Base-by-base conservation (phyloP, 129 eudicot genomes). In the Chrysanthemum makinoi region DNA sequence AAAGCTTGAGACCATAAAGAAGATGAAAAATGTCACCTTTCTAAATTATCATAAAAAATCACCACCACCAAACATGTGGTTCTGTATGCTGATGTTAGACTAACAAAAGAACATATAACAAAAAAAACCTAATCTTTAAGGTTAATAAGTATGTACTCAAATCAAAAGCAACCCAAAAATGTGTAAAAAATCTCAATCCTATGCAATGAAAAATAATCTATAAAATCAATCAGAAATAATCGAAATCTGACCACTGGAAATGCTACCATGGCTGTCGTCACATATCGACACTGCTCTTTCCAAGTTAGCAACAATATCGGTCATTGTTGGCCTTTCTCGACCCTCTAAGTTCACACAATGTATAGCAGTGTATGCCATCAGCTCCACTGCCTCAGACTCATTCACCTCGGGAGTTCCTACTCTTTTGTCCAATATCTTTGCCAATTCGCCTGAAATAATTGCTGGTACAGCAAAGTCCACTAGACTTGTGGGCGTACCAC, bases 341-440 rank as follows among this genome's bases (percentile, higher is more conserved):
- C 97, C 96, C 61, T 94, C 96, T 80, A 83, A 57, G 76, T 84
- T 83, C 79, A 94, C 99, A 68, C 96, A 95, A 77, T 87, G 97
- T 84, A 80, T 72, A n/a, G 99, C 99, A 1, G 99, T 94, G 80
- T 94, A 89, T 2, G 93, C 93, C 87, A 90, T 87, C 66, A 94
- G 78, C 74, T 94, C 99, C 66, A 94, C 97, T 20, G 97, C 97
- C 81, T 94, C 99, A 0, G 85, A 84, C 73, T 90, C 99, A 17
- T 82, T 83, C 75, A 65, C 63, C 78, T 79, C 91, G 39, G 87
- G 90, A 2, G 76, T 88, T 4, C 96, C 96, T 2, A 90, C 96
- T 48, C 99, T 61, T 19, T 53, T 73, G 80, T 94, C 99, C 80
- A 94, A 60, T 48, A 90, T 80, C 77, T 68, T 84, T 5, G 13